phyloP scores from a whole-genome alignment of 2,329 filamentous ascomycete genomes.

The Berkeleyomyces rouxiae region DNA sequence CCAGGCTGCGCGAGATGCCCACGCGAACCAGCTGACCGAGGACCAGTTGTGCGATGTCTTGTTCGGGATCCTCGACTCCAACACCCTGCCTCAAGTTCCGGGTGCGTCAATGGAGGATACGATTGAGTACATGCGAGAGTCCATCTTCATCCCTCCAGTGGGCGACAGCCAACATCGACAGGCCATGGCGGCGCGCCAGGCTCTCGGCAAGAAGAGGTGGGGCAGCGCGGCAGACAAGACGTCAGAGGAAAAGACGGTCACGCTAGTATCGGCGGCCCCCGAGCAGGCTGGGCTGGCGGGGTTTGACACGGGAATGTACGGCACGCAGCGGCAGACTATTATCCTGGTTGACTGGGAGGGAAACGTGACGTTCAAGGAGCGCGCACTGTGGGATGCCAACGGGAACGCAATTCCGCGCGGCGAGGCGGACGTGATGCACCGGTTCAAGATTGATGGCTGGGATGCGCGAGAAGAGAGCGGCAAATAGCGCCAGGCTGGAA shows the following conservation, averaged over 20 bases:
- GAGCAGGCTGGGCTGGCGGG: constrained; percentile 21
- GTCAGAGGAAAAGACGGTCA: constrained; percentile 19
- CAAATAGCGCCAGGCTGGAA: neutral
- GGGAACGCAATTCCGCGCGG: constrained; percentile 38
- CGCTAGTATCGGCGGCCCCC: too few species aligned
- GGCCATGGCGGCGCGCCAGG: constrained; percentile 28
- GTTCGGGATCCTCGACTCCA: constrained; percentile 37
- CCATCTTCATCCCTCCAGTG: constrained; percentile 44
- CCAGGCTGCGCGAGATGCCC: constrained; percentile 26
- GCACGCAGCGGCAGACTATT: constrained; percentile 48
- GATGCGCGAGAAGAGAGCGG: constrained; percentile 15
- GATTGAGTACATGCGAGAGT: constrained; percentile 36
- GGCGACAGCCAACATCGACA: constrained; percentile 30
- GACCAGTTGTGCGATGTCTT: constrained; percentile 33
- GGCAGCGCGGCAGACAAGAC: constrained; percentile 14
- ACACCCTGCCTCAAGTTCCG: constrained; percentile 34
- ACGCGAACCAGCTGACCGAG: constrained; percentile 24
- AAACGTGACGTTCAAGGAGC: constrained; percentile 41
- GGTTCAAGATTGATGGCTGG: constrained; percentile 40
- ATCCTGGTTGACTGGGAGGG: constrained; percentile 47
- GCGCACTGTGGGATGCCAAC: constrained; percentile 41
- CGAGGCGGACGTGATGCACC: constrained; percentile 37
- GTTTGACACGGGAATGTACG: constrained; percentile 44
- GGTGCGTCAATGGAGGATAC: constrained; percentile 33
- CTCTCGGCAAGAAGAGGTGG: constrained; percentile 18